Percentiles rank a stretch among this genome's conserved stretches.
phyloP scores from a whole-genome alignment of 2,329 filamentous ascomycete species.

The Phialophora expanda region DNA sequence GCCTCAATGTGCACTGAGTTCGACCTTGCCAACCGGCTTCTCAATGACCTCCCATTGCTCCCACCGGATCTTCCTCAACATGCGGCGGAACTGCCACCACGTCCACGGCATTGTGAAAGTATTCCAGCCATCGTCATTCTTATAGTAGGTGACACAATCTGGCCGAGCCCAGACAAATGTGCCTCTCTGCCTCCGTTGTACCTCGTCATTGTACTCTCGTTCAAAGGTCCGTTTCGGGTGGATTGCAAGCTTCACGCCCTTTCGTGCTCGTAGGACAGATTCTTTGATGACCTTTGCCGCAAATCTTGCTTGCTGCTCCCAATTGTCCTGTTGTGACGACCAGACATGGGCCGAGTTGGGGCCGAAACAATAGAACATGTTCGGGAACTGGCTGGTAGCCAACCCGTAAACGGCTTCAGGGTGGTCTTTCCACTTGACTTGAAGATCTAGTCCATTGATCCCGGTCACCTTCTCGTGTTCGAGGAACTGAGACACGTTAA shows the following conservation, averaged over 20 bases:
- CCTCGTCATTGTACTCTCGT: no score
- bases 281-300: neutral
- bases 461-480: no score
- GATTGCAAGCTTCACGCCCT: no score
- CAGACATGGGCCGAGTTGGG: slow-evolving; percentile 24
- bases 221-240: no score
- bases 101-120: slow-evolving; percentile 24
- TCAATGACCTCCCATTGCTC: neutral
- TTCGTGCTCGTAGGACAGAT: no score
- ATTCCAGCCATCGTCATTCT: slow-evolving; percentile 19
- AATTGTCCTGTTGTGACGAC: slow-evolving; percentile 23
- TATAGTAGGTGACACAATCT: slow-evolving; percentile 21
- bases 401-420: slow-evolving; percentile 9
- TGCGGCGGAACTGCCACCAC: slow-evolving; percentile 17
- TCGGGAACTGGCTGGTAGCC: slow-evolving; percentile 21
- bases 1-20: no score
- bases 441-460: no score
- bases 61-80: slow-evolving; percentile 20
- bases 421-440: no score
- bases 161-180: slow-evolving; percentile 4
- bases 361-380: slow-evolving; percentile 30
- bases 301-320: slow-evolving; percentile 19
- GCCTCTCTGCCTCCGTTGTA: no score
- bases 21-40: no score
- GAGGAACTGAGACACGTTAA: no score